Evolutionary conservation across 164 flowering plant species (phyloP), one percentile per base, ranked within the genome.

Genomic region (Kingdonia uniflora): DNA sequence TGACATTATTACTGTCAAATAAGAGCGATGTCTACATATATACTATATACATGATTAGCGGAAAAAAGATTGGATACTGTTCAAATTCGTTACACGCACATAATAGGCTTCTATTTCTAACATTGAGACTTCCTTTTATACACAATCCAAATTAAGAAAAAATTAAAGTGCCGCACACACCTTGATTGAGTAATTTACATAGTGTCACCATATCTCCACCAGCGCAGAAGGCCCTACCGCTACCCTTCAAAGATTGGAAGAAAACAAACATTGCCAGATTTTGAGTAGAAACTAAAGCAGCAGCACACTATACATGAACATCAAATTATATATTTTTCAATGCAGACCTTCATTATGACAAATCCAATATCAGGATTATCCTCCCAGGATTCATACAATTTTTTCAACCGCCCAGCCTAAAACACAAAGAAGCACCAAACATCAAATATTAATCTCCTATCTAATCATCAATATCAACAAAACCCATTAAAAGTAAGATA

Each of bases 361-460:
- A 90, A 90, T 35, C 89, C 90, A 59, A 86, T 71, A 67, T 78
- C 80, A 14, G 80, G 59, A 61, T 86, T 90, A 16, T 86, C 95
- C 65, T 90, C 95, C 97, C 97, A 90, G 19, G 95, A 82, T 61
- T 79, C 87, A 59, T 86, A 86, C 40, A 90, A 67, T 51, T 78
- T 87, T 61, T 71, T 80, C 57, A 87, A 71, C 61, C 91, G 68
- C 52, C 65, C 82, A 6, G 58, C 82, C 97, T 89, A 42, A 19
- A 33, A 40, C 14, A 19, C 49, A 19, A 13, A 41, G 14, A 6
- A 0, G 10, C 16, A 51, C 24, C 20, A 17, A 43, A 35, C 21
- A 54, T 22, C 40, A 48, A 24, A 41, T 19, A 16, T n/a, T 16
- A 16, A 42, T 16, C 8, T 19, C 15, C 26, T 25, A 35, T n/a